Conservation (phyloP, 768 basidiomycete species). For the Tylopilus intermedius region DNA sequence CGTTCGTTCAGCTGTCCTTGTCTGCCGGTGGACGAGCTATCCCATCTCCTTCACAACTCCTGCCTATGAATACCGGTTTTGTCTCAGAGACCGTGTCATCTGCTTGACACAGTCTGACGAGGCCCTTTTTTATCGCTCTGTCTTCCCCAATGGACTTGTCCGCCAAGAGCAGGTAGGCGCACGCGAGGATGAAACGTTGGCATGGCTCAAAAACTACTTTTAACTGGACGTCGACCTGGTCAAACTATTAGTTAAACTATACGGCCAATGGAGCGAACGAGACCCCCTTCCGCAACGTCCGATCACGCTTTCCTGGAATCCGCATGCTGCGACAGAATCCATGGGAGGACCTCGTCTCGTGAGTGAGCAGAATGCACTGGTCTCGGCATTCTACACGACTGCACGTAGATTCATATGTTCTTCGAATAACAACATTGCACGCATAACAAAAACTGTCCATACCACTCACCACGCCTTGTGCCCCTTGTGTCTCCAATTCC, state of each 20-base stretch:
- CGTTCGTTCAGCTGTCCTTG: slow-evolving; percentile 69
- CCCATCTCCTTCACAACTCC: slow-evolving; percentile 21
- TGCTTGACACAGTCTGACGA: slow-evolving; percentile 66
- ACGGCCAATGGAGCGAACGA: slow-evolving; percentile 64
- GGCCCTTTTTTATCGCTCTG: slow-evolving; percentile 63
- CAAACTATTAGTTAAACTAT: slow-evolving; percentile 40
- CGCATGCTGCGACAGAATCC: slow-evolving; percentile 88
- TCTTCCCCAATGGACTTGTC: slow-evolving; percentile 48
- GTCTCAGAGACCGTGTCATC: slow-evolving; percentile 38
- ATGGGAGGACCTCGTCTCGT: slow-evolving; percentile 95
- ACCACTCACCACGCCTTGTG: slow-evolving; percentile 70
- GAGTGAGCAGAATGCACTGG: slow-evolving; percentile 31
- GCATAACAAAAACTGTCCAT: slow-evolving; percentile 92
- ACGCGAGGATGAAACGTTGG: slow-evolving; percentile 60
- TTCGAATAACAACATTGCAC: slow-evolving; percentile 91
- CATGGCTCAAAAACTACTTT: slow-evolving; percentile 84
- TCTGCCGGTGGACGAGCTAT: slow-evolving; percentile 69
- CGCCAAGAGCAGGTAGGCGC: slow-evolving; percentile 29
- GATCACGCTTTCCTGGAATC: slow-evolving; percentile 71
- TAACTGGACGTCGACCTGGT: slow-evolving; percentile 72
- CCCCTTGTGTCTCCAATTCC: slow-evolving; percentile 35
- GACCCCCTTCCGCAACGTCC: slow-evolving; percentile 67
- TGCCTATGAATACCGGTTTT: slow-evolving; percentile 72
- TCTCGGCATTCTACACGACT: slow-evolving; percentile 10
- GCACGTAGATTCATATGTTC: slow-evolving; percentile 87